phyloP scores from a whole-genome alignment of 192 early-diverging fungal genomes.

The Backusella parvicylindrica region DNA sequence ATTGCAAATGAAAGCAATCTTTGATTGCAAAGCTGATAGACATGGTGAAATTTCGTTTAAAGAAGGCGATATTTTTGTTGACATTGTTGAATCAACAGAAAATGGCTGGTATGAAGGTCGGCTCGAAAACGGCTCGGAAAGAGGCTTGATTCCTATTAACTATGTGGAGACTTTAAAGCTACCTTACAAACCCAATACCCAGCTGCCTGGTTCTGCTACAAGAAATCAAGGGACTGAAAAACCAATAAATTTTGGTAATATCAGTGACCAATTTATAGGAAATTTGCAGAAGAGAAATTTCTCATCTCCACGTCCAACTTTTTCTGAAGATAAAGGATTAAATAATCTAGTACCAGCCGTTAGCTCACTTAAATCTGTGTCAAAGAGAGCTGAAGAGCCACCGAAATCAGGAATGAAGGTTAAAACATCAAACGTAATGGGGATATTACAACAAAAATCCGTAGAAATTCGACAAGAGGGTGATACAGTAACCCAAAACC shows the following conservation, averaged over 20 bases:
- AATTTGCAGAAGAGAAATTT: neutral
- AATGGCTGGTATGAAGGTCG: constrained; percentile 54
- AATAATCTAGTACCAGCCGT: neutral
- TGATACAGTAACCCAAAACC: neutral
- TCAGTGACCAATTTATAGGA: neutral
- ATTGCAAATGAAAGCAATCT: constrained; percentile 46
- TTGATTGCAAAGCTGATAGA: constrained; percentile 56
- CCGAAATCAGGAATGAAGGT: neutral
- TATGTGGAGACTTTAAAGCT: constrained; percentile 42
- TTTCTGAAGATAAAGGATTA: neutral
- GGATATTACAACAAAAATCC: neutral
- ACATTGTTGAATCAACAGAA: constrained; percentile 45
- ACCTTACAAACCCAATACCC: neutral
- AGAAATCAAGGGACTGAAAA: neutral
- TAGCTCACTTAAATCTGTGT: neutral
- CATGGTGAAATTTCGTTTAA: constrained; percentile 51
- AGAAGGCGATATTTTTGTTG: constrained; percentile 48
- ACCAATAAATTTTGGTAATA: neutral
- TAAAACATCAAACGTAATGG: neutral
- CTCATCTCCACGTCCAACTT: neutral
- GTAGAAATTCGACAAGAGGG: neutral
- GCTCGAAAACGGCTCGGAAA: constrained; percentile 34
- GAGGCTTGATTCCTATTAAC: constrained; percentile 59
- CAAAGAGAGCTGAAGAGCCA: neutral
- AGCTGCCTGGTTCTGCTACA: neutral